phyloP scores from a whole-genome alignment of 352 stramenopile species.

The Globisporangium mamillatum region DNA sequence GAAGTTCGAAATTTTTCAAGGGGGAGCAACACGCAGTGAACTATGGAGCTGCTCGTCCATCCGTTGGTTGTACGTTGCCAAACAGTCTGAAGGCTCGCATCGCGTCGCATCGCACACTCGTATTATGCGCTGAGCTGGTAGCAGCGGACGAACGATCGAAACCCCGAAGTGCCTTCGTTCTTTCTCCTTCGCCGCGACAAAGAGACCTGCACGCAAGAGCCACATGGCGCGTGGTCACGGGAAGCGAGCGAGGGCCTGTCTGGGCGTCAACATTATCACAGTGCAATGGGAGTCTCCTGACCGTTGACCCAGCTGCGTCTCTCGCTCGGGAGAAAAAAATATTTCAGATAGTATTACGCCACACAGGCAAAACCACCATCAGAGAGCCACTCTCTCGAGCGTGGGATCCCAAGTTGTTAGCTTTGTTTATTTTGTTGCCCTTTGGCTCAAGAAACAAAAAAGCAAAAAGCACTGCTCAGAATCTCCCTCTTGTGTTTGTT shows the following conservation, averaged over 20 bases:
- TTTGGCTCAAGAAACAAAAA: neutral
- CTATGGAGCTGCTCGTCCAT: neutral
- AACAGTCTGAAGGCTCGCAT: neutral
- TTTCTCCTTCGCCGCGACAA: neutral
- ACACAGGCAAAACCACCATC: neutral
- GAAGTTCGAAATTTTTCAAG: constrained; percentile 2
- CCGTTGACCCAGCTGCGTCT: neutral
- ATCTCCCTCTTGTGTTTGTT: neutral
- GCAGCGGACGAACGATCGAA: neutral
- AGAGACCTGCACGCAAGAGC: neutral
- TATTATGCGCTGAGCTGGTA: neutral
- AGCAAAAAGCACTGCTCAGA: neutral
- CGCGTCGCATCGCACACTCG: no score
- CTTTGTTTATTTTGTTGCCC: neutral
- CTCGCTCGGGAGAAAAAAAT: neutral
- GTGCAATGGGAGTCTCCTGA: no score
- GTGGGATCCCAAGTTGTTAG: neutral
- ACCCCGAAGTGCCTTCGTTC: neutral
- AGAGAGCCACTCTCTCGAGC: neutral
- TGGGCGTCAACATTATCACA: neutral
- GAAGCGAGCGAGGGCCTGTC: neutral
- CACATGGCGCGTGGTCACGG: neutral
- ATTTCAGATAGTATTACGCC: neutral
- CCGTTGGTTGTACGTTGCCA: neutral
- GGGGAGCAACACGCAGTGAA: neutral